Evolutionary conservation across 1,284 basidiomycete genomes (phyloP).

Genomic region (Ustilago xerochloae): DNA sequence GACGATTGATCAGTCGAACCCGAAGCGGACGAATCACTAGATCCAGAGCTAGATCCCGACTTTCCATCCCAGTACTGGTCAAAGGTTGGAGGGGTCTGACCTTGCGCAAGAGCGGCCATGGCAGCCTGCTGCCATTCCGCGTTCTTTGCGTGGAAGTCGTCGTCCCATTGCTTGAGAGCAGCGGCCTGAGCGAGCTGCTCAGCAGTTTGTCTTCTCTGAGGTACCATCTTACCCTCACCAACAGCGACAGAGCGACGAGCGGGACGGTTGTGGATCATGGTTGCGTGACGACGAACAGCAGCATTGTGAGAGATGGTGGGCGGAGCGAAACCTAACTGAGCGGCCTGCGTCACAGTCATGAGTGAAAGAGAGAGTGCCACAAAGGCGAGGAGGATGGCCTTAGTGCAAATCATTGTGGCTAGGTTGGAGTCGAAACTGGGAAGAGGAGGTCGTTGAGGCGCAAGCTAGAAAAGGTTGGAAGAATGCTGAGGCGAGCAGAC

Average conservation of each 20-base stretch:
- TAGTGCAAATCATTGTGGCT: constrained; percentile 29
- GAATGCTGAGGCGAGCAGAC: neutral
- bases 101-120: constrained; percentile 40
- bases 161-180: constrained; percentile 39
- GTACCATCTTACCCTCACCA: constrained; percentile 27
- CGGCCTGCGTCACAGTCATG: constrained; percentile 36
- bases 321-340: no score
- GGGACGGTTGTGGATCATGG: constrained; percentile 22
- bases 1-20: no score
- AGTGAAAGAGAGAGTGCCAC: constrained; percentile 32
- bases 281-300: constrained; percentile 29
- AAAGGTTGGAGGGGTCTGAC: constrained; percentile 47
- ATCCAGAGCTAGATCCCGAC: constrained; percentile 49
- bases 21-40: constrained; percentile 61
- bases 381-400: constrained; percentile 36
- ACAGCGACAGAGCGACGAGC: constrained; percentile 32
- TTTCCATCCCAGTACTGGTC: constrained; percentile 48
- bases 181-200: constrained; percentile 41
- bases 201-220: constrained; percentile 37
- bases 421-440: neutral
- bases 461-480: neutral
- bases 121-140: constrained; percentile 57
- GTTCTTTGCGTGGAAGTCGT: constrained; percentile 52
- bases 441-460: neutral
- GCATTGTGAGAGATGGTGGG: constrained; percentile 44